Conservation (phyloP, 345 rosid genomes). For the Lenwebbia sp. region DNA sequence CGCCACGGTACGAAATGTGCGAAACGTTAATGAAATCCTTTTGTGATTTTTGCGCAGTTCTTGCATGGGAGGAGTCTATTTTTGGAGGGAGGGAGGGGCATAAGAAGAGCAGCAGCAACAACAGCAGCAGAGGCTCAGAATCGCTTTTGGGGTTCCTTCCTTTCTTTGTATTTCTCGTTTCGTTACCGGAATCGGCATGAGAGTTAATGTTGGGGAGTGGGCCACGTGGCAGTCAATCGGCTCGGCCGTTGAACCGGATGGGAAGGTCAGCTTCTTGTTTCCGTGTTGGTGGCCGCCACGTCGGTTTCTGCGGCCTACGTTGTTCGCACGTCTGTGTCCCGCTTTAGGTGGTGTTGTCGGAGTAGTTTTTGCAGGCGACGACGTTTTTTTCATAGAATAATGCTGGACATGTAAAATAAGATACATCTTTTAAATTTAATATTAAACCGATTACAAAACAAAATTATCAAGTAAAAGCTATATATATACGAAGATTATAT, state of each 20-base stretch:
- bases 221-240: not conserved
- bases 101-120: no score
- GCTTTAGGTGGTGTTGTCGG: not conserved
- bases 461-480: not conserved
- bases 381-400: no score
- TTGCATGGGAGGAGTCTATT: not conserved
- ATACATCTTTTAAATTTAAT: not conserved
- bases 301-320: not conserved
- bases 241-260: constrained; percentile 1
- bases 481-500: not conserved
- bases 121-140: not conserved
- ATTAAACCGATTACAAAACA: not conserved
- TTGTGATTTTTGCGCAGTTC: not conserved
- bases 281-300: not conserved
- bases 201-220: not conserved
- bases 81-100: not conserved
- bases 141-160: not conserved
- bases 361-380: not conserved
- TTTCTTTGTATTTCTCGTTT: not conserved
- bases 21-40: not conserved
- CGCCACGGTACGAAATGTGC: not conserved
- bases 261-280: not conserved
- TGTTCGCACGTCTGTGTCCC: not conserved
- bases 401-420: not conserved
- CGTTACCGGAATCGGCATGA: not conserved